Evolutionary conservation across 2,329 filamentous ascomycete species (phyloP).

Genomic region (Coniochaeta ligniaria): DNA sequence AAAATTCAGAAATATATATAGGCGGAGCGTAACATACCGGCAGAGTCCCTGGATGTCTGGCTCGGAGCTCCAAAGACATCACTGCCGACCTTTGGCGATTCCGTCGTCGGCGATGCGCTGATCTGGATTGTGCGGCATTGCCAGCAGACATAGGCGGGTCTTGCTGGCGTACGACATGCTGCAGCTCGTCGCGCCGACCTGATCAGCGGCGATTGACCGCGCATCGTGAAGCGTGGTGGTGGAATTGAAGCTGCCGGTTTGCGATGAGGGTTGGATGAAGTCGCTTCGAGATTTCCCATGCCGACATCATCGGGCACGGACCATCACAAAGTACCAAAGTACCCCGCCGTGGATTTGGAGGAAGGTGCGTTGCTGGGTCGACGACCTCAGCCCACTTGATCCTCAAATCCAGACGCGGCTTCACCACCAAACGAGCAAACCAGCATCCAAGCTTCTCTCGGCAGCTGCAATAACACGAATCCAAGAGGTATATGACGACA

Average conservation of each 20-base stretch:
- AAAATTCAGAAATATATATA: background rate
- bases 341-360: too few species aligned
- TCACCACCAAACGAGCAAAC: background rate
- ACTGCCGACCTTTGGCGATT: slow-evolving; percentile 38
- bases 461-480: background rate
- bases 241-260: background rate
- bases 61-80: slow-evolving; percentile 49
- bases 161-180: slow-evolving; percentile 11
- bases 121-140: slow-evolving; percentile 58
- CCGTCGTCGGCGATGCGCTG: slow-evolving; percentile 51
- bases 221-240: slow-evolving; percentile 26
- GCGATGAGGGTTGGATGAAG: background rate
- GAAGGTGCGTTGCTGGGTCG: background rate
- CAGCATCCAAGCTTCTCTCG: slow-evolving; percentile 1
- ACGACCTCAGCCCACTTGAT: background rate
- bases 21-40: slow-evolving; percentile 31
- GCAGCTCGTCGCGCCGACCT: slow-evolving; percentile 24
- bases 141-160: slow-evolving; percentile 36
- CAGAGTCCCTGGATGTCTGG: slow-evolving; percentile 37
- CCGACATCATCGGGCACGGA: slow-evolving; percentile 3
- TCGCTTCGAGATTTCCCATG: background rate
- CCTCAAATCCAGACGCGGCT: background rate
- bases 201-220: slow-evolving; percentile 32
- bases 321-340: background rate
- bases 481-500: slow-evolving; percentile 2